phyloP scores from a whole-genome alignment of 2,329 filamentous ascomycete genomes.

The Neonectria punicea region DNA sequence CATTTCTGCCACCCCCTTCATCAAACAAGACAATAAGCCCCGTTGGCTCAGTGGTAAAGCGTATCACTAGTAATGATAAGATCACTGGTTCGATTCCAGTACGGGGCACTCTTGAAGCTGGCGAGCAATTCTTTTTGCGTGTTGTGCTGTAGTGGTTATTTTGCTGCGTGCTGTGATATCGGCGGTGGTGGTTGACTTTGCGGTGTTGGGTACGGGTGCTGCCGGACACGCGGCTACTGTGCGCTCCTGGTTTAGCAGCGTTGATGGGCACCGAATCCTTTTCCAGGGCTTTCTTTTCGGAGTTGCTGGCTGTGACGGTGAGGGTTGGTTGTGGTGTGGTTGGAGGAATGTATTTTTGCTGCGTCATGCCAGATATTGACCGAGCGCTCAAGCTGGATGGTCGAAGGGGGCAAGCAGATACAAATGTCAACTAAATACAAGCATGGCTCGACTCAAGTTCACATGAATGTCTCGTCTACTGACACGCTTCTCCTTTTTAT shows the following conservation, averaged over 20 bases:
- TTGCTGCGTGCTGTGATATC: too few relatives aligned
- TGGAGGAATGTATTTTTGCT: background rate
- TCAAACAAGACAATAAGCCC: slow-evolving; percentile 20
- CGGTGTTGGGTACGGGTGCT: too few relatives aligned
- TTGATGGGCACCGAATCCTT: too few relatives aligned
- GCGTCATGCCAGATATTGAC: background rate
- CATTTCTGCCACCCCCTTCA: background rate
- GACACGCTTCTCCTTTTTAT: background rate
- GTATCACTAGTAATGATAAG: slow-evolving; percentile 47
- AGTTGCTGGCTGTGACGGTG: background rate
- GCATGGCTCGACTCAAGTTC: too few relatives aligned
- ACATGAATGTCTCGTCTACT: too few relatives aligned
- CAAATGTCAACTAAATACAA: too few relatives aligned
- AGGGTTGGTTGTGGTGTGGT: background rate
- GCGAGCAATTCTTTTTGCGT: background rate
- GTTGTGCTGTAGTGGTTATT: too few relatives aligned
- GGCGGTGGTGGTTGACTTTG: too few relatives aligned
- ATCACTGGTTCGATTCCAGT: slow-evolving; percentile 45
- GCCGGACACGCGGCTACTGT: too few relatives aligned
- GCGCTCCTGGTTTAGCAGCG: too few relatives aligned
- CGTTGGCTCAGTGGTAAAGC: slow-evolving; percentile 46
- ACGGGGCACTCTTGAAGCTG: slow-evolving; percentile 31
- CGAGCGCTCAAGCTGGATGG: too few relatives aligned
- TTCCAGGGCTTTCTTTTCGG: background rate
- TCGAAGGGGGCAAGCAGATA: too few relatives aligned